A percentile compares a stretch with the other conserved stretches of the same genome.
Conservation (phyloP, 345 rosid species). For the Hypericum androsaemum region DNA sequence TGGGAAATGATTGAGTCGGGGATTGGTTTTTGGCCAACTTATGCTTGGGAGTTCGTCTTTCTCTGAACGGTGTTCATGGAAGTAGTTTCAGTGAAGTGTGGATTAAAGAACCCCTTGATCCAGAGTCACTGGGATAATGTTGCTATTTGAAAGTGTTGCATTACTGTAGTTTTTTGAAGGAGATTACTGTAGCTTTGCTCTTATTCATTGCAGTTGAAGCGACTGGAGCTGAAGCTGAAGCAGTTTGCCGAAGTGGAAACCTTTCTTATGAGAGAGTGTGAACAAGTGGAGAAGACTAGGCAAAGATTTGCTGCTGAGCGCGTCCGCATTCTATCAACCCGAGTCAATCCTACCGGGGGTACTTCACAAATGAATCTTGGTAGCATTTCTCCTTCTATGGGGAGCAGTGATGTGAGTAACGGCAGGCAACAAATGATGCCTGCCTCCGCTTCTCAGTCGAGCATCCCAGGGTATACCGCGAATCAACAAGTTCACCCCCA, state of each 20-base stretch:
- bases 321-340: conserved; percentile 48
- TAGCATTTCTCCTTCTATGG: conserved; percentile 44
- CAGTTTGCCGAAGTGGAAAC: conserved; percentile 98
- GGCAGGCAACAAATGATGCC: conserved; percentile 46
- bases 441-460: conserved; percentile 52
- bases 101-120: too few species aligned
- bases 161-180: background rate
- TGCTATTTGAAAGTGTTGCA: background rate
- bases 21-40: too few species aligned
- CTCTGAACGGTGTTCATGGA: too few species aligned
- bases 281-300: conserved; percentile 89
- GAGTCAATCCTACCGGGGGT: conserved; percentile 47
- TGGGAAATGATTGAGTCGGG: too few species aligned
- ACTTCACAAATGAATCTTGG: conserved; percentile 39
- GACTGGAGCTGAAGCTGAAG: conserved; percentile 94
- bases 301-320: conserved; percentile 75
- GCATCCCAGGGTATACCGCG: conserved; percentile 44
- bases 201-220: conserved; percentile 94
- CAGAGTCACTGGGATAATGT: too few species aligned
- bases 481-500: conserved; percentile 58
- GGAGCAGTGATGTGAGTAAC: conserved; percentile 36
- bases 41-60: too few species aligned
- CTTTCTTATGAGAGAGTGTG: conserved; percentile 86
- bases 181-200: conserved; percentile 3
- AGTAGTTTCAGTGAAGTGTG: too few species aligned